Conservation (phyloP, 768 basidiomycete genomes). For the Russula foetens region DNA sequence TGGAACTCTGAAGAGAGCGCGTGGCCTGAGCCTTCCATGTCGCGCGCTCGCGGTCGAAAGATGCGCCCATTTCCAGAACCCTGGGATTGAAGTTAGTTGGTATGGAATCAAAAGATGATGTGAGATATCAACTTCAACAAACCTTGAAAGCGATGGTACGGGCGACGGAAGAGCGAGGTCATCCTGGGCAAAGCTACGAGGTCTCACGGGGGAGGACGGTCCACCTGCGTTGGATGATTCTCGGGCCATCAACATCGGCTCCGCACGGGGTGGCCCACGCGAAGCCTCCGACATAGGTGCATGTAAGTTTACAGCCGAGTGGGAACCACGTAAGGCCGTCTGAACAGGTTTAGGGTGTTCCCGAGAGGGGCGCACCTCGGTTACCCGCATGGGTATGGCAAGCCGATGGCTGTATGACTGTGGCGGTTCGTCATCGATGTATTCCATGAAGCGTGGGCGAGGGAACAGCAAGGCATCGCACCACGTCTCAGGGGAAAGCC, state of each 20-base stretch:
- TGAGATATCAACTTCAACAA: conserved; percentile 18
- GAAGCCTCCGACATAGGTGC: neutral
- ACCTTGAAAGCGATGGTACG: conserved; percentile 47
- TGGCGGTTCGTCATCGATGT: conserved; percentile 30
- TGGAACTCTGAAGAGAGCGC: conserved; percentile 53
- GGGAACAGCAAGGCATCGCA: conserved; percentile 76
- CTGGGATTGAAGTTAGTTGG: conserved; percentile 28
- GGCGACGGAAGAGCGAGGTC: conserved; percentile 53
- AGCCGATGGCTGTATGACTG: conserved; percentile 13
- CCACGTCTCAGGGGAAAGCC: conserved; percentile 72
- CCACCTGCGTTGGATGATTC: neutral
- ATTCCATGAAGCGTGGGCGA: conserved; percentile 53
- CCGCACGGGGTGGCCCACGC: conserved; percentile 14
- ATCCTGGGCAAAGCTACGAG: conserved; percentile 53
- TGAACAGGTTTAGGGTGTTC: neutral
- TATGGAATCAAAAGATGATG: neutral
- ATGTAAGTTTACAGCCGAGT: conserved; percentile 3
- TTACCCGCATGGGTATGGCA: neutral
- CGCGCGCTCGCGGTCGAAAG: conserved; percentile 53
- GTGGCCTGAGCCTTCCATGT: conserved; percentile 59
- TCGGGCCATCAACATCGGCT: conserved; percentile 6
- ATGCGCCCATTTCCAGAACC: conserved; percentile 57
- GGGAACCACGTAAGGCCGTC: neutral
- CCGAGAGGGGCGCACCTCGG: neutral
- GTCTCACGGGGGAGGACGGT: conserved; percentile 26